These are phyloP conservation scores for Boletales sp. DNA, from an alignment of 768 basidiomycete genomes.

Conservation along the genomic window DNA sequence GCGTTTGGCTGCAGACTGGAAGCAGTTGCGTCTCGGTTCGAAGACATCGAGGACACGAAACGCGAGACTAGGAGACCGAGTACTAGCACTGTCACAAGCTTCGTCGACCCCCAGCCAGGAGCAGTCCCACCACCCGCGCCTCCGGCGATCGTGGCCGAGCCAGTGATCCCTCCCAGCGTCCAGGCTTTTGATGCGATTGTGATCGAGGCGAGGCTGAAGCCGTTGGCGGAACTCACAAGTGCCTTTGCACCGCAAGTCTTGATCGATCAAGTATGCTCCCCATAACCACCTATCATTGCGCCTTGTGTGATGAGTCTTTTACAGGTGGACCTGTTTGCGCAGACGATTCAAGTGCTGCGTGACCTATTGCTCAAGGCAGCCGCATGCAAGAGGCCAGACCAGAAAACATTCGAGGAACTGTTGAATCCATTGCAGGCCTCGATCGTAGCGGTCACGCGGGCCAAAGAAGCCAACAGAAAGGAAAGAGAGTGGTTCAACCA, in stretches of 20 bases:
- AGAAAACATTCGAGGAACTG: constrained; percentile 51
- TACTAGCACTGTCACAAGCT: constrained; percentile 29
- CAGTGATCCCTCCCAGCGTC: constrained; percentile 55
- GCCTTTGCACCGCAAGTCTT: constrained; percentile 66
- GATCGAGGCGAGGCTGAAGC: constrained; percentile 68
- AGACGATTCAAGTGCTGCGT: constrained; percentile 66
- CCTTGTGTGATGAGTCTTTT: constrained; percentile 2
- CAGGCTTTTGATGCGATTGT: constrained; percentile 71
- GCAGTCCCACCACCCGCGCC: constrained; percentile 30
- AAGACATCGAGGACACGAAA: constrained; percentile 74
- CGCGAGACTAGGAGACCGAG: constrained; percentile 25
- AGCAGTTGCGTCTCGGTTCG: constrained; percentile 90
- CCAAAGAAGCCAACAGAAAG: constrained; percentile 78
- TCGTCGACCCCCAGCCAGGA: constrained; percentile 23
- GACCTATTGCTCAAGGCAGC: constrained; percentile 63
- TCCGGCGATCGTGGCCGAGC: constrained; percentile 34
- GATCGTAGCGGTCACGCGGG: constrained; percentile 71
- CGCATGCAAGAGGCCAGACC: constrained; percentile 76
- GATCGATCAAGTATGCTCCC: constrained; percentile 65
- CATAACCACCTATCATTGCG: not conserved
- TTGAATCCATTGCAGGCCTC: constrained; percentile 66
- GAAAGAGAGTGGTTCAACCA: constrained; percentile 83
- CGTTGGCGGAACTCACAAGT: constrained; percentile 69
- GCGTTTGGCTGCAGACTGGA: constrained; percentile 56
- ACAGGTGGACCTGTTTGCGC: constrained; percentile 67